phyloP scores from a whole-genome alignment of 257 asterid species.

The Rhazya stricta region DNA sequence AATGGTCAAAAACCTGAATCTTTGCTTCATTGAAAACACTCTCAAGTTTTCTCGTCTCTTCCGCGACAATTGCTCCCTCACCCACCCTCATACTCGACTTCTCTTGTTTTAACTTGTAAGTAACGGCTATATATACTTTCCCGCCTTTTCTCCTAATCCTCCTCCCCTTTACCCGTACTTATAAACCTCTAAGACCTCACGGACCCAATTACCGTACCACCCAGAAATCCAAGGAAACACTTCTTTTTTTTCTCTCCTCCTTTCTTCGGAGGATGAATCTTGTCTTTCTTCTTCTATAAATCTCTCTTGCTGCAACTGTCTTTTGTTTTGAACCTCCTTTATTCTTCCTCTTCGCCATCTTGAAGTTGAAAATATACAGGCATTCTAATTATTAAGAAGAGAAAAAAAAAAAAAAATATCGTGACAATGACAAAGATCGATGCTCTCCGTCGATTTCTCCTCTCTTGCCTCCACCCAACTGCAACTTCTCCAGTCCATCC shows the following conservation, averaged over 20 bases:
- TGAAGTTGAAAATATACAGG: background rate
- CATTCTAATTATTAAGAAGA: background rate
- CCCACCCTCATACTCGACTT: background rate
- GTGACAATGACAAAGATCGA: constrained; percentile 54
- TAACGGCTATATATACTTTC: constrained; percentile 1
- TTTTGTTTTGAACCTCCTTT: background rate
- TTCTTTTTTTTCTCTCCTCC: background rate
- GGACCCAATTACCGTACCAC: background rate
- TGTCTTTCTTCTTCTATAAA: background rate
- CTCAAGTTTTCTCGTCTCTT: background rate
- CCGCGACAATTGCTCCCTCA: background rate
- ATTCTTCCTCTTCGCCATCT: constrained; percentile 6
- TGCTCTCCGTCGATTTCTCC: constrained; percentile 76
- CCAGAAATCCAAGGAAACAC: background rate
- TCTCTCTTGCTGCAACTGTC: background rate
- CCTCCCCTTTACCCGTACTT: background rate
- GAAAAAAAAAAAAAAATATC: constrained; percentile 1
- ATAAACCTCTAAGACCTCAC: background rate
- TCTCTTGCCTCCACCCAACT: constrained; percentile 60
- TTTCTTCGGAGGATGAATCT: constrained; percentile 23
- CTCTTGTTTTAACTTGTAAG: constrained; percentile 1
- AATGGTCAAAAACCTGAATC: constrained; percentile 60
- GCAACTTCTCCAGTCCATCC: constrained; percentile 33
- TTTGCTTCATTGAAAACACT: constrained; percentile 5
- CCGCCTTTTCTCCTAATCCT: constrained; percentile 4